phyloP scores from a whole-genome alignment of 2,329 filamentous ascomycete genomes.

The Verticillium nubilum region DNA sequence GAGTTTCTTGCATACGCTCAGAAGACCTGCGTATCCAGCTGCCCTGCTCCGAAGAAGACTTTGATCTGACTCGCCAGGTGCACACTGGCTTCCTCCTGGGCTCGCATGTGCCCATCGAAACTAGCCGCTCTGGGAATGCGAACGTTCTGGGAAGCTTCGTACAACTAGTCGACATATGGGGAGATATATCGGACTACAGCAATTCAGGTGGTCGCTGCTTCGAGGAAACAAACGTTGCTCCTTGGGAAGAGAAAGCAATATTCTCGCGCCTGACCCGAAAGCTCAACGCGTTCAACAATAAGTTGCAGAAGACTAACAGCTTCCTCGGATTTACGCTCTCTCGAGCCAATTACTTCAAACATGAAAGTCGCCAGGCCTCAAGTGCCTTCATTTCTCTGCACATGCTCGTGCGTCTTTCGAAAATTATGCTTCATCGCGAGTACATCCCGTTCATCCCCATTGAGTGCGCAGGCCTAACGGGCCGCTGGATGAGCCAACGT shows the following conservation, averaged over 20 bases:
- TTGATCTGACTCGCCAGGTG: conserved; percentile 56
- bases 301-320: conserved; percentile 5
- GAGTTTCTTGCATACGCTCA: conserved; percentile 52
- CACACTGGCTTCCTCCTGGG: conserved; percentile 41
- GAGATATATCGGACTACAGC: conserved; percentile 52
- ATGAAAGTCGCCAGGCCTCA: conserved; percentile 58
- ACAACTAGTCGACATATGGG: conserved; percentile 54
- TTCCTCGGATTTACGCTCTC: conserved; percentile 50
- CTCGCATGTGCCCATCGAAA: neutral
- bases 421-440: conserved; percentile 63
- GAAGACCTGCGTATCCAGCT: conserved; percentile 60
- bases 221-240: conserved; percentile 37
- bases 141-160: conserved; percentile 45
- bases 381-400: conserved; percentile 64
- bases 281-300: conserved; percentile 45
- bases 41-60: conserved; percentile 61
- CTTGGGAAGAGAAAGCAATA: conserved; percentile 52
- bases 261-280: conserved; percentile 48
- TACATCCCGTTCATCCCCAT: conserved; percentile 63
- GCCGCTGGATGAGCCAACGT: conserved; percentile 54
- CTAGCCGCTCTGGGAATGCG: conserved; percentile 9
- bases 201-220: conserved; percentile 45
- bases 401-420: conserved; percentile 58
- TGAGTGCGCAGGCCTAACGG: conserved; percentile 42
- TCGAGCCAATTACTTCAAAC: conserved; percentile 56